Evolutionary conservation across 192 early-diverging fungal species (phyloP), one percentile per base, ranked within the genome.

Genomic region (Backusella luteola): DNA sequence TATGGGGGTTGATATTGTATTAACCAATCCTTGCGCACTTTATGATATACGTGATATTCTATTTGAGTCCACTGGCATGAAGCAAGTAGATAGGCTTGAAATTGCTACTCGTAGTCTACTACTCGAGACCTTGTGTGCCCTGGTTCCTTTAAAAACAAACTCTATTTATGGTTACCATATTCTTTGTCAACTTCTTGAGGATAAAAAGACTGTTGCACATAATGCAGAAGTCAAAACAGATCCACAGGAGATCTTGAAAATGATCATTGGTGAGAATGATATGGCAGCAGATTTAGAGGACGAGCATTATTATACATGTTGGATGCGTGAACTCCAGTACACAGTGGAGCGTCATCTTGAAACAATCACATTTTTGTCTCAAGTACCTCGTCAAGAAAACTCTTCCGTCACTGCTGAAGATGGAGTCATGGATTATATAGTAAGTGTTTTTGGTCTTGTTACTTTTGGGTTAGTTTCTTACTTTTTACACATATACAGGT

Each of bases 301-400:
- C 3, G 23, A 26, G 14, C 11, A 29, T 63, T 26, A 76, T 0
- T 84, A 80, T 53, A 77, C 76, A 5, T 52, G 69, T 26, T 84
- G 82, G 82, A 84, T 84, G 82, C 79, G 79, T 17, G 82, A 84
- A 69, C 56, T 84, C 34, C 74, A 77, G n/a, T 80, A 75, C 46
- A 80, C 82, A 0, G 76, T 80, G 1, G 82, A 84, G 41, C 73
- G 74, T 11, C 73, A 80, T 39, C 80, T 84, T 21, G 82, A 84
- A 46, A 76, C 82, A 11, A 80, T 84, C 36, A 84, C 76, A 0
- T 84, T 80, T 41, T 52, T 84, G 35, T 73, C 82, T 17, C 78
- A 80, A 66, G 79, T 84, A 0, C 53, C 68, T 8, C 39, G 38
- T 39, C 38, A 46, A 21, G 41, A 42, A 21, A 26, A 77, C 38